Evolutionary conservation across 805 yeast genomes (phyloP).

Genomic region (Clavispora asparagi): DNA sequence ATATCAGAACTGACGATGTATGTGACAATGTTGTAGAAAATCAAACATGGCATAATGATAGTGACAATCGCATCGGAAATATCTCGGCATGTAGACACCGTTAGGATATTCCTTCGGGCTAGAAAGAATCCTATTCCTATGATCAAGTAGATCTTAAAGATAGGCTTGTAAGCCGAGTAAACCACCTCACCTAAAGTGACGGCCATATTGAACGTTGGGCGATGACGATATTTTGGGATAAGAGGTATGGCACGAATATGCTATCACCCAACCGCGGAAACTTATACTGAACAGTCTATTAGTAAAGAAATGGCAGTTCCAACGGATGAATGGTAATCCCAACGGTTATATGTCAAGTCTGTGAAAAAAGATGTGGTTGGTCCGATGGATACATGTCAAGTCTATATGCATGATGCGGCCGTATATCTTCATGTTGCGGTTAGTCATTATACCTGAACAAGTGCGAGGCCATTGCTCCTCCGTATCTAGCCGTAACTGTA

Average conservation of each 20-base stretch:
- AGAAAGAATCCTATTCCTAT: constrained; percentile 61
- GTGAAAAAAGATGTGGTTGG: no score
- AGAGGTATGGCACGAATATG: neutral
- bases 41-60: constrained; percentile 68
- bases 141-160: constrained; percentile 73
- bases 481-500: no score
- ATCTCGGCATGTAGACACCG: constrained; percentile 62
- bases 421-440: no score
- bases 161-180: constrained; percentile 80
- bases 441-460: no score
- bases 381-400: no score
- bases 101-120: constrained; percentile 56
- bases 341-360: no score
- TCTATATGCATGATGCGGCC: no score
- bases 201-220: constrained; percentile 1
- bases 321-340: no score
- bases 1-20: constrained; percentile 66
- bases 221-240: neutral
- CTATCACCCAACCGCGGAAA: no score
- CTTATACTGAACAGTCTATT: no score
- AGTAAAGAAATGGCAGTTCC: no score
- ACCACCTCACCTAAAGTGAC: constrained; percentile 55
- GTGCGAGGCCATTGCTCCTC: no score
- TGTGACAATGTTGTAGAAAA: constrained; percentile 66
- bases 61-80: constrained; percentile 65